Percentiles rank a stretch among this genome's conserved stretches.
Conservation (phyloP, 2,329 filamentous ascomycete genomes). For the Parastagonospora nodorum region DNA sequence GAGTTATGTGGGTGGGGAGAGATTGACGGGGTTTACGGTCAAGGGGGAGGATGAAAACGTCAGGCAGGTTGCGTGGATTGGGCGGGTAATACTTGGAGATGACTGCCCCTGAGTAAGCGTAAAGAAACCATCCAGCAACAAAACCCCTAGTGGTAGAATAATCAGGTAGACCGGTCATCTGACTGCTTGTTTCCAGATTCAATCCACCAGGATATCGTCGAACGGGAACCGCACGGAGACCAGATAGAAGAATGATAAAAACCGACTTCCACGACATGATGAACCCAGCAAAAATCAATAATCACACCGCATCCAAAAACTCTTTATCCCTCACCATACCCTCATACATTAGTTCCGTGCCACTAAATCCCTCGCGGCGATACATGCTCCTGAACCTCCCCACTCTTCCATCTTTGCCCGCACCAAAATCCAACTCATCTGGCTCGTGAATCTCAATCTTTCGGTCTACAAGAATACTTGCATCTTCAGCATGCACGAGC, state of each 20-base stretch:
- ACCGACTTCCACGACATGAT: neutral
- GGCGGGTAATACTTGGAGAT: too few relatives aligned
- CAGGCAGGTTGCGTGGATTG: too few relatives aligned
- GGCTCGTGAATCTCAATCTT: slow-evolving; percentile 37
- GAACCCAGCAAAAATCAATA: neutral
- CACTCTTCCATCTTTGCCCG: slow-evolving; percentile 9
- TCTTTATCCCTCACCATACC: slow-evolving; percentile 15
- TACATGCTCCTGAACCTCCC: slow-evolving; percentile 30
- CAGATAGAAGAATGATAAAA: neutral
- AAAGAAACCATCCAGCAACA: too few relatives aligned
- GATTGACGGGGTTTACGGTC: too few relatives aligned
- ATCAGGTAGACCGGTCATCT: too few relatives aligned
- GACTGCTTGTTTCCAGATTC: too few relatives aligned
- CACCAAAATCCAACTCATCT: slow-evolving; percentile 24
- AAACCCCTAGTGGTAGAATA: too few relatives aligned
- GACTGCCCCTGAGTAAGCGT: too few relatives aligned
- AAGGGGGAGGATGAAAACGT: too few relatives aligned
- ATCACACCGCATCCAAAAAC: slow-evolving; percentile 8
- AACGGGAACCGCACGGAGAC: neutral
- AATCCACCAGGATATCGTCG: too few relatives aligned
- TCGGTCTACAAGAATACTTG: slow-evolving; percentile 24
- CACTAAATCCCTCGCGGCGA: slow-evolving; percentile 17
- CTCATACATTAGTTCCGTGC: slow-evolving; percentile 30
- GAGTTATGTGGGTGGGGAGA: too few relatives aligned
- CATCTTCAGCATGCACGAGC: slow-evolving; percentile 30